Evolutionary conservation across 2,329 filamentous ascomycete genomes (phyloP).

Genomic region (Fusarium sp.): DNA sequence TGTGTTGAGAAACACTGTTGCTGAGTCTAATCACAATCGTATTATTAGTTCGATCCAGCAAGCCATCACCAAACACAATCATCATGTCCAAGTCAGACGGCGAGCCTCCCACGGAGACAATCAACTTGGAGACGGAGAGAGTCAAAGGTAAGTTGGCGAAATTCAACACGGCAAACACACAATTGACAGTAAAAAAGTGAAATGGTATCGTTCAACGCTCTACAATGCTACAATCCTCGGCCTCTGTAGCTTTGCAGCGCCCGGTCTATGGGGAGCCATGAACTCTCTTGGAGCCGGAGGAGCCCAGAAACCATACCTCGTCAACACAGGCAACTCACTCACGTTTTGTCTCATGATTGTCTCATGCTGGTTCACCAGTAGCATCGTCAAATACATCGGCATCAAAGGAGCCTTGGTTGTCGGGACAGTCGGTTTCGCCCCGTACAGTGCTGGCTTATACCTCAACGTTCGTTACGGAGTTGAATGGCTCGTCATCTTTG

Average conservation of each 20-base stretch:
- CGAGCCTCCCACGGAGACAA: not conserved
- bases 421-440: conserved; percentile 54
- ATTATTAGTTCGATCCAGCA: not conserved
- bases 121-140: not conserved
- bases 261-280: conserved; percentile 40
- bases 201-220: not conserved
- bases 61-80: not conserved
- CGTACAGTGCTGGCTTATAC: not conserved
- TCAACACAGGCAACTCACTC: conserved; percentile 68
- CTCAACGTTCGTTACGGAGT: not conserved
- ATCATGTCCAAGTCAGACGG: not conserved
- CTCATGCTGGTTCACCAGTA: conserved; percentile 61
- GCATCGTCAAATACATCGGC: conserved; percentile 32
- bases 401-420: conserved; percentile 52
- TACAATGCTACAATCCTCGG: not conserved
- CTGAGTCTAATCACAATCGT: not conserved
- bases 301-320: conserved; percentile 69
- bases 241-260: not conserved
- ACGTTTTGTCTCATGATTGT: conserved; percentile 59
- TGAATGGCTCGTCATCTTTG: not conserved
- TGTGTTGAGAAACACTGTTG: not conserved
- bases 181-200: not conserved
- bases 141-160: not conserved
- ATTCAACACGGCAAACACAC: not conserved
- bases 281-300: conserved; percentile 54